Evolutionary conservation across 1,139 yeast species (phyloP), one percentile per base, ranked within the genome.

Genomic region (Suhomyces ambrosiae): DNA sequence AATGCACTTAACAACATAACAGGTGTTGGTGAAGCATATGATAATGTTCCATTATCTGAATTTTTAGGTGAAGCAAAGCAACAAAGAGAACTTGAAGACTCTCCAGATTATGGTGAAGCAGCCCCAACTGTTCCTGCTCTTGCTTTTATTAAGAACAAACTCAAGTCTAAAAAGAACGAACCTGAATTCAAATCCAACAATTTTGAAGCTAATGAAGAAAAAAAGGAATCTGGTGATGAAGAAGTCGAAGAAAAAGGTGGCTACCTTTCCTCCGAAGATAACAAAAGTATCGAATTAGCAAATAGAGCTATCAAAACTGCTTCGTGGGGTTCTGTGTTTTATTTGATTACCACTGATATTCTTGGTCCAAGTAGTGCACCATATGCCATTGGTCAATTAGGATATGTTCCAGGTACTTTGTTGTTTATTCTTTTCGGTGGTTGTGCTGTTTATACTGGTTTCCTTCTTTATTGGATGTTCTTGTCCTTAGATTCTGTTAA

Each of bases 361-460:
- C 34, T 31, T 31, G 34, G 34, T 18, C 34, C 34, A 17, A 17
- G 21, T 12, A 24, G 29, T 31, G 34, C 34, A n/a, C 34, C 34
- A 6, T 31, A 22, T 22, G 34, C 34, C n/a, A 18, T 31, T 4
- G 29, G 23, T 5, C 29, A 31, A 12, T 29, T 31, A 24, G 34
- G 34, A 16, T 31, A 31, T 10, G 34, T 31, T 9, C 34, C 34
- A 17, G 34, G 34, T 17, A 9, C 34, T 2, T 24, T 31, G 9
- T 22, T 31, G 19, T 31, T 24, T n/a, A 2, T 31, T 7, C 26
- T 31, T n/a, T 31, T 31, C 13, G 34, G 34, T 3, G 19, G 17
- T 13, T 17, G 22, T 23, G 34, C 34, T 10, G 34, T 31, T 15
- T 31, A 31, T 14, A 31, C 34, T 17, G 34, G 34, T n/a, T 31